A percentile compares a stretch with the other conserved stretches of the same genome.
Conservation (phyloP, 768 basidiomycete species). For the Tricholoma terreum region DNA sequence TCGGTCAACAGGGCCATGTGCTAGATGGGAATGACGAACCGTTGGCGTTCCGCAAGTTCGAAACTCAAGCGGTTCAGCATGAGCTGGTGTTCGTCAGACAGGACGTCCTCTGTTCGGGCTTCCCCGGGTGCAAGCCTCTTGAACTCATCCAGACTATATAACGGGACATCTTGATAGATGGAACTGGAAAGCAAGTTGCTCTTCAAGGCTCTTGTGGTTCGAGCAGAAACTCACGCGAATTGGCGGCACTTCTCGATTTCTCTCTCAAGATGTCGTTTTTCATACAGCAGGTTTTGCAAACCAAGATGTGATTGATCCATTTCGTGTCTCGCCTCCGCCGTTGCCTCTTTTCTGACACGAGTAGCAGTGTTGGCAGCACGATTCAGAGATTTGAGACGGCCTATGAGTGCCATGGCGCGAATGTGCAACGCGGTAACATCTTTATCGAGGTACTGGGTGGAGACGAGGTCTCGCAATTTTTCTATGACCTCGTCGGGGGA, state of each 20-base stretch:
- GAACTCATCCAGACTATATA: slow-evolving; percentile 72
- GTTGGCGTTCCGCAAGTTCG: slow-evolving; percentile 83
- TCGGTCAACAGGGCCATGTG: slow-evolving; percentile 6
- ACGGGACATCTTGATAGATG: slow-evolving; percentile 82
- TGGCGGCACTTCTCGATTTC: slow-evolving; percentile 93
- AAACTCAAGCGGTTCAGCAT: slow-evolving; percentile 88
- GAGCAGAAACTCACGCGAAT: slow-evolving; percentile 64
- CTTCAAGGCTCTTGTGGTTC: neutral
- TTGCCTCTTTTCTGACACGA: slow-evolving; percentile 63
- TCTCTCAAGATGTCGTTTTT: slow-evolving; percentile 84
- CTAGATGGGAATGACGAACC: slow-evolving; percentile 43
- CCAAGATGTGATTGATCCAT: slow-evolving; percentile 90
- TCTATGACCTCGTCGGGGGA: slow-evolving; percentile 53
- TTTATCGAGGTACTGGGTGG: slow-evolving; percentile 36
- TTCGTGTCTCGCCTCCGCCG: slow-evolving; percentile 75
- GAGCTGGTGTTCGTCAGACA: slow-evolving; percentile 73
- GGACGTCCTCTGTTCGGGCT: slow-evolving; percentile 55
- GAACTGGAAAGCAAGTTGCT: slow-evolving; percentile 46
- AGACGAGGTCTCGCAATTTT: slow-evolving; percentile 62
- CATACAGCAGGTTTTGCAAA: slow-evolving; percentile 84
- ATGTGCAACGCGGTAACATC: slow-evolving; percentile 55
- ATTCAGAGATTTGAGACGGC: slow-evolving; percentile 76
- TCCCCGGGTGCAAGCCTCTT: slow-evolving; percentile 64
- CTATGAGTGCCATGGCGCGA: slow-evolving; percentile 73
- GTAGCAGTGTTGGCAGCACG: slow-evolving; percentile 70